Evolutionary conservation across 345 rosid genomes (phyloP).

Genomic region (Heritiera fomes): DNA sequence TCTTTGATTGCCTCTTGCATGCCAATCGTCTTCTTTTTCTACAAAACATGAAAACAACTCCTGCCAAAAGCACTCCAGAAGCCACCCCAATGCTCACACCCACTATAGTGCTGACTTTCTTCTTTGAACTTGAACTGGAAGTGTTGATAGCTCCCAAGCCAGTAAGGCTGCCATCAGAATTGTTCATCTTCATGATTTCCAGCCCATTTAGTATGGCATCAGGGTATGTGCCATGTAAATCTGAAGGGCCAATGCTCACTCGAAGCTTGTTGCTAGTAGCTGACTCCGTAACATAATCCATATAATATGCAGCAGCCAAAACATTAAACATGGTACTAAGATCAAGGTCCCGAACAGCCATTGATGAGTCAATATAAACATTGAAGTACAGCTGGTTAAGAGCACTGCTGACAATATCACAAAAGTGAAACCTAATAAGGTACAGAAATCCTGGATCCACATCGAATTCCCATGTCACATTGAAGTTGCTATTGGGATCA

Average conservation of each 20-base stretch:
- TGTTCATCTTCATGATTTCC: constrained; percentile 78
- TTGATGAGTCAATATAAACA: constrained; percentile 60
- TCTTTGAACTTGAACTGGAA: constrained; percentile 40
- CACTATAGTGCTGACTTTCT: constrained; percentile 39
- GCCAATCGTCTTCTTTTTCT: constrained; percentile 35
- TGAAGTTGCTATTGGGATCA: constrained; percentile 53
- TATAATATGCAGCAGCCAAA: constrained; percentile 51
- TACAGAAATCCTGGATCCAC: constrained; percentile 69
- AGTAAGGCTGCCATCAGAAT: constrained; percentile 52
- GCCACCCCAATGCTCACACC: constrained; percentile 44
- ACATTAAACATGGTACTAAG: constrained; percentile 33
- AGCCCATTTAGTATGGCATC: constrained; percentile 69
- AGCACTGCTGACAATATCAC: constrained; percentile 59
- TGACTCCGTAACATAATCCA: constrained; percentile 52
- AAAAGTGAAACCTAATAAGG: constrained; percentile 82
- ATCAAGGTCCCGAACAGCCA: constrained; percentile 49
- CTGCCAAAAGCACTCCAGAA: constrained; percentile 42
- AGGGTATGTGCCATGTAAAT: constrained; percentile 31
- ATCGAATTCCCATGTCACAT: constrained; percentile 75
- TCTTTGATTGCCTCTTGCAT: constrained; percentile 50
- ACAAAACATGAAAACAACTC: constrained; percentile 37
- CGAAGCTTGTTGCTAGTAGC: constrained; percentile 40
- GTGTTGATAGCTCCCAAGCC: constrained; percentile 18
- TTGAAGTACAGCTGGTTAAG: constrained; percentile 71
- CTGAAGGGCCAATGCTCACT: constrained; percentile 58